Base-by-base conservation (phyloP, 257 asterid species). In the Jacaranda mimosifolia region DNA sequence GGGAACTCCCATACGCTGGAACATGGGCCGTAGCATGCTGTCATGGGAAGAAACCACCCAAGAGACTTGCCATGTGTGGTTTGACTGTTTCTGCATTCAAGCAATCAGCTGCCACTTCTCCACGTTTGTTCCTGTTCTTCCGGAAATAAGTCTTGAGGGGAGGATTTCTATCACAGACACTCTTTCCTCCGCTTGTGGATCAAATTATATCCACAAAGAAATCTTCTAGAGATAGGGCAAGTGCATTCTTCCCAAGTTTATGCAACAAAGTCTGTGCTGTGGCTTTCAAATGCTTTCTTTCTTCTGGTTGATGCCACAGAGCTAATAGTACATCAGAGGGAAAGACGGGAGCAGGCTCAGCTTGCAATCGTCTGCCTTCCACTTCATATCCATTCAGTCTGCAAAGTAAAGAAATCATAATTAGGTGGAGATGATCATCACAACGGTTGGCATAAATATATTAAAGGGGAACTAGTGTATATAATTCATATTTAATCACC, bases 221-320 rank as follows among this genome's bases (percentile, higher is more conserved):
- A 5, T 83, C 62, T 43, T 73, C 73, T 10, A 88, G 67, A 52
- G 26, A 76, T 26, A 26, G 32, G 42, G 57, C 57, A 18, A 83
- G 68, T 69, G 39, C 78, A 60, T 48, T 15, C 26, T 43, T 77
- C 36, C 68, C 75, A 21, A 85, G 12, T 63, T 77, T 80, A 58
- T 36, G 84, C 79, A 87, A 59, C 78, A 89, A 75, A 52, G 39
- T 71, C n/a, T 38, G 74, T 14, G 77, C 63, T 68, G 86, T 62
- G 14, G 75, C 82, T 78, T 81, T 81, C 79, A 91, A 39, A 72
- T 53, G 68, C 67, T 58, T 86, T 69, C 88, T 81, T 72, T 70
- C 93, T 73, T 78, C 85, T 5, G 90, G 91, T 51, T 80, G 87
- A 55, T n/a, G 75, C 92, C 92, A 90, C 76, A 90, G 85, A 74